Percentiles rank a stretch among this genome's conserved stretches.
Evolutionary conservation across 768 basidiomycete genomes (phyloP).

Genomic region (Xanthoconium purpureum): DNA sequence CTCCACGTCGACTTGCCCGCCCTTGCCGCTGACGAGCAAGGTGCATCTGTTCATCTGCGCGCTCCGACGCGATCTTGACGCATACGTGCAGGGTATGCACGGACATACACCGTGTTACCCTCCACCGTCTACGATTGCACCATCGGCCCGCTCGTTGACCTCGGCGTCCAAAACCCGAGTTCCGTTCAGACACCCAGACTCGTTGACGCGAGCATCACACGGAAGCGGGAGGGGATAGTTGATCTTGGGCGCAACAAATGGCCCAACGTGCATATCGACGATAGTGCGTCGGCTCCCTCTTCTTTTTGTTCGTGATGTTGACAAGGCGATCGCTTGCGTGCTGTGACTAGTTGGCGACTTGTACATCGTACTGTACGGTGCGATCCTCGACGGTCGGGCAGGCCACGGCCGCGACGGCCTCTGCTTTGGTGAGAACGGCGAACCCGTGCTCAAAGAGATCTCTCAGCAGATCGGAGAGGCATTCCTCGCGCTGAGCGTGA

Average conservation of each 20-base stretch:
- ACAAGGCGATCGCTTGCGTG: no score
- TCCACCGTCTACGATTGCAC: background rate
- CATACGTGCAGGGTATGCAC: background rate
- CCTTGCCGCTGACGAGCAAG: constrained; percentile 38
- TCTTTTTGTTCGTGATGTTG: no score
- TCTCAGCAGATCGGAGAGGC: no score
- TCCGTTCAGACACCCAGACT: constrained; percentile 54
- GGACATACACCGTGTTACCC: background rate
- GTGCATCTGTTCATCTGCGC: background rate
- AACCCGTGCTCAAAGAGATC: no score
- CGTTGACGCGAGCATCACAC: constrained; percentile 42
- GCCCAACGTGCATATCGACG: constrained; percentile 43
- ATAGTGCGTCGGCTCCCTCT: background rate
- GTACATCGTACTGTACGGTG: no score
- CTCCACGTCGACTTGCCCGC: constrained; percentile 49
- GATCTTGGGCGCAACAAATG: constrained; percentile 57
- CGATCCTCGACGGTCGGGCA: no score
- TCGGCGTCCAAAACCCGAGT: constrained; percentile 40
- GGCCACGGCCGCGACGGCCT: no score
- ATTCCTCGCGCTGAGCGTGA: no score
- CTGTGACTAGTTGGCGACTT: no score
- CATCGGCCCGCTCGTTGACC: no score
- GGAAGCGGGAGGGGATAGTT: constrained; percentile 52
- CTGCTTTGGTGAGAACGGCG: no score
- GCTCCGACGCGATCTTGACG: no score